Conservation (phyloP, 192 early-diverging fungal genomes). For the Jimgerdemannia flammicorona region DNA sequence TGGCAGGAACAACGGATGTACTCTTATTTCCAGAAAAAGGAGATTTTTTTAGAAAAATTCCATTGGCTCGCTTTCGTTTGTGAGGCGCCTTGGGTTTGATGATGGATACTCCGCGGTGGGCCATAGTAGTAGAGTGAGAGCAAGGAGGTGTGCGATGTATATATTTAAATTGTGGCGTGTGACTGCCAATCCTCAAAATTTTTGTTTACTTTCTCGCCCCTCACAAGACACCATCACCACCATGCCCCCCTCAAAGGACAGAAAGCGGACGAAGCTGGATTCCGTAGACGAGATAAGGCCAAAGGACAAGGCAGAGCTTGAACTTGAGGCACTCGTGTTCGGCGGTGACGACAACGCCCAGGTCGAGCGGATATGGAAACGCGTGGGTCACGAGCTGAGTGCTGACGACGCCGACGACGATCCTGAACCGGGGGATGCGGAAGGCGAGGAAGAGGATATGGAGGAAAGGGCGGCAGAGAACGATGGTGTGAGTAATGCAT, state of each 20-base stretch:
- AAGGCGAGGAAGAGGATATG: slow-evolving; percentile 15
- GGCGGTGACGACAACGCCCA: slow-evolving; percentile 43
- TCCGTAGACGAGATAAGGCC: slow-evolving; percentile 7
- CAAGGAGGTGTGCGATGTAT: too few relatives aligned
- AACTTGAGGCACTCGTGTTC: slow-evolving; percentile 76
- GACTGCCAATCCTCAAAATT: too few relatives aligned
- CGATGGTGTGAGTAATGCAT: neutral
- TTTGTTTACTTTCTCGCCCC: neutral
- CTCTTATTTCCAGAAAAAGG: too few relatives aligned
- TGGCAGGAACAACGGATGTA: too few relatives aligned
- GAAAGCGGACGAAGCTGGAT: neutral
- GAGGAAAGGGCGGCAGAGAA: slow-evolving; percentile 12
- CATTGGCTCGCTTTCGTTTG: too few relatives aligned
- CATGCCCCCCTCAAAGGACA: neutral
- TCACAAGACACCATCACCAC: neutral
- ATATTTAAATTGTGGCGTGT: too few relatives aligned
- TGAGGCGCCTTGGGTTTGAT: too few relatives aligned
- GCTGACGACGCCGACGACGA: slow-evolving; percentile 36
- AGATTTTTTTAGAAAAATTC: too few relatives aligned
- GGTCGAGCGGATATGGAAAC: slow-evolving; percentile 26
- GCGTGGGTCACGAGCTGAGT: slow-evolving; percentile 33
- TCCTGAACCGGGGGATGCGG: slow-evolving; percentile 25
- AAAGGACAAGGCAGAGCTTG: slow-evolving; percentile 66
- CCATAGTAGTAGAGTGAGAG: too few relatives aligned
- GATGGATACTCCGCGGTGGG: too few relatives aligned